These are phyloP conservation scores for Dipteronia sinensis DNA, from an alignment of 345 rosid genomes.

Conservation along the genomic window DNA sequence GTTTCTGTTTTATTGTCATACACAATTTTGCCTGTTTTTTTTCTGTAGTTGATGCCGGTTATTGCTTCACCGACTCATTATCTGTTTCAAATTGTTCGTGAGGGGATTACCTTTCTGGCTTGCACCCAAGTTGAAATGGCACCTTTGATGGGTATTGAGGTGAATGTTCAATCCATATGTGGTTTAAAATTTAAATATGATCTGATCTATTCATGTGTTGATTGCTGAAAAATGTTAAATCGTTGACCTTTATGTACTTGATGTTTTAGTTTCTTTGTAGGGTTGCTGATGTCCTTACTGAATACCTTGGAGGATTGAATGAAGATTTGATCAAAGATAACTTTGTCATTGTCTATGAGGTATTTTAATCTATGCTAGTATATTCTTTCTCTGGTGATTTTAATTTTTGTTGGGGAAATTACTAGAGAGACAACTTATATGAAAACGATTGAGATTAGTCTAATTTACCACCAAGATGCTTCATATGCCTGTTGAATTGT, in stretches of 20 bases:
- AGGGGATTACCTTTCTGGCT: conserved; percentile 88
- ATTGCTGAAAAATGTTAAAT: not conserved
- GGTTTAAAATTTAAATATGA: conserved; percentile 10
- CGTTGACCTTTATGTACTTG: conserved; percentile 25
- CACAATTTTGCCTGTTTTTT: conserved; percentile 7
- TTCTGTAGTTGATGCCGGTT: conserved; percentile 62
- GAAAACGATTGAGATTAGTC: not conserved
- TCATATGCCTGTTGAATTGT: not conserved
- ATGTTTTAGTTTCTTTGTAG: conserved; percentile 82
- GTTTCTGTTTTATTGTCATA: not conserved
- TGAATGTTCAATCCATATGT: conserved; percentile 18
- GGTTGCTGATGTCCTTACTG: conserved; percentile 81
- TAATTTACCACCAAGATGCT: not conserved
- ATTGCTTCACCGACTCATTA: conserved; percentile 98
- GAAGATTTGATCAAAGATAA: conserved; percentile 96
- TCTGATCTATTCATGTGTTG: conserved; percentile 8
- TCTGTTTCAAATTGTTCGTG: conserved; percentile 83
- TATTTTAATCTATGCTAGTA: conserved; percentile 28
- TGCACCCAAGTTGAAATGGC: conserved; percentile 99
- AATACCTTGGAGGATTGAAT: conserved; percentile 91
- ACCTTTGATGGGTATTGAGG: conserved; percentile 97
- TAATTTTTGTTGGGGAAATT: not conserved
- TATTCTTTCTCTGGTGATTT: not conserved
- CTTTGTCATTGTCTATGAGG: conserved; percentile 95
- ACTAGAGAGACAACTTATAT: not conserved